phyloP scores from a whole-genome alignment of 2,329 filamentous ascomycete genomes.

The Talaromyces pinophilus region DNA sequence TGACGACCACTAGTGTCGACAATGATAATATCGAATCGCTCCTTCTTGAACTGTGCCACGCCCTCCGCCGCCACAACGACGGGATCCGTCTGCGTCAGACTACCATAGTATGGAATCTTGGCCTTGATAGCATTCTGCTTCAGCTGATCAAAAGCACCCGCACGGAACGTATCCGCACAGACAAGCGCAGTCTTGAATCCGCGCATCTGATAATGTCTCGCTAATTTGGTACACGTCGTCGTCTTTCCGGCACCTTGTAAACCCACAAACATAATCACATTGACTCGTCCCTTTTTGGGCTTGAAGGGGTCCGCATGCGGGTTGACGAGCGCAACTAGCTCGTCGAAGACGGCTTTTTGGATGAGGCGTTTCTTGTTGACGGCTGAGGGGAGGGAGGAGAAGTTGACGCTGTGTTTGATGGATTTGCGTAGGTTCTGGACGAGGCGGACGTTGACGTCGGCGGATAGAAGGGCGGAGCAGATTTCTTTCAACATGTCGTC shows the following conservation, averaged over 20 bases:
- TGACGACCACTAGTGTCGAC: constrained; percentile 96
- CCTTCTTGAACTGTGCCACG: constrained; percentile 98
- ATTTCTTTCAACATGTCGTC: constrained; percentile 99
- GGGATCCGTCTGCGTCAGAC: constrained; percentile 92
- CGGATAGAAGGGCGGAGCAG: constrained; percentile 89
- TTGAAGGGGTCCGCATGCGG: constrained; percentile 95
- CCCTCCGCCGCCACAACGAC: constrained; percentile 91
- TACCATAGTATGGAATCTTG: constrained; percentile 98
- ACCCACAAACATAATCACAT: constrained; percentile 99
- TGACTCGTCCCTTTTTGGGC: constrained; percentile 91
- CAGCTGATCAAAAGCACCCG: constrained; percentile 95
- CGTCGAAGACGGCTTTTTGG: constrained; percentile 96
- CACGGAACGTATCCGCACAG: constrained; percentile 97
- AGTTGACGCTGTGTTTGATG: constrained; percentile 87
- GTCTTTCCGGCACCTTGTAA: constrained; percentile 97
- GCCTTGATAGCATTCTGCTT: constrained; percentile 99
- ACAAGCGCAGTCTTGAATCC: constrained; percentile 93
- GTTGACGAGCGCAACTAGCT: constrained; percentile 92
- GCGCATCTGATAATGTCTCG: constrained; percentile 87
- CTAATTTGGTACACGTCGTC: constrained; percentile 95
- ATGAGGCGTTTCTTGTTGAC: constrained; percentile 99
- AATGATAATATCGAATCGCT: constrained; percentile 96
- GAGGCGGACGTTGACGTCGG: constrained; percentile 94
- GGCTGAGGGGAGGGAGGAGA: constrained; percentile 84
- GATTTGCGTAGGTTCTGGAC: constrained; percentile 90